These are phyloP conservation scores for Boletus subcaerulescens DNA, from an alignment of 768 basidiomycete species.

Conservation along the genomic window DNA sequence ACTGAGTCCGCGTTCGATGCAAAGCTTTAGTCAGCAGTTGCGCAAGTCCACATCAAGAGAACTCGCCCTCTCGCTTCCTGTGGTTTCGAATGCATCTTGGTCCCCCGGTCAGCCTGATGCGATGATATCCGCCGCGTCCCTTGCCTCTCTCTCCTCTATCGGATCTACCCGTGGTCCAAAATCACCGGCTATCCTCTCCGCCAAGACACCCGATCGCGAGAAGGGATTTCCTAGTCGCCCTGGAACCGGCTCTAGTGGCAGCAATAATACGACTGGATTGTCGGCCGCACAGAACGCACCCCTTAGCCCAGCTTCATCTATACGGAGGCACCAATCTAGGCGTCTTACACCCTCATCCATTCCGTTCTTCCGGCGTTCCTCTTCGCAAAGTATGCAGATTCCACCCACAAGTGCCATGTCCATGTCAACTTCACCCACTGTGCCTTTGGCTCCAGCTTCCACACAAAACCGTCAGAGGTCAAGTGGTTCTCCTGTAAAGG, in stretches of 20 bases:
- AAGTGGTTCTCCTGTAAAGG: conserved; percentile 51
- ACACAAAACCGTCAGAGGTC: conserved; percentile 43
- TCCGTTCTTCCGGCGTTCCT: conserved; percentile 90
- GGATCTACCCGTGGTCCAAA: conserved; percentile 58
- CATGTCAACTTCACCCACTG: conserved; percentile 48
- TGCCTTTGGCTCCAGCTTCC: conserved; percentile 44
- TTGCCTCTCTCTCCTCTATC: conserved; percentile 70
- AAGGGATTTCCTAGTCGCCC: conserved; percentile 56
- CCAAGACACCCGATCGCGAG: conserved; percentile 63
- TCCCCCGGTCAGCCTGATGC: conserved; percentile 69
- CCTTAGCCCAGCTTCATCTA: conserved; percentile 69
- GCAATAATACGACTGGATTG: conserved; percentile 59
- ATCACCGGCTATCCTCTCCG: conserved; percentile 39
- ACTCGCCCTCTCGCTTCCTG: conserved; percentile 45
- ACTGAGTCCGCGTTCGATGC: conserved; percentile 63
- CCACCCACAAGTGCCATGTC: conserved; percentile 43
- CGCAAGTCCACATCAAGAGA: conserved; percentile 73
- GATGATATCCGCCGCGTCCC: conserved; percentile 74
- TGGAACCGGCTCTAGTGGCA: conserved; percentile 74
- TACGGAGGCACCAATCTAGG: conserved; percentile 63
- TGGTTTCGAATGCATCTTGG: conserved; percentile 51
- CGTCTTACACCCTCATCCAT: conserved; percentile 90
- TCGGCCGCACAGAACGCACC: conserved; percentile 56
- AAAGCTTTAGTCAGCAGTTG: conserved; percentile 58
- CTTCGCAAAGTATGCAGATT: conserved; percentile 82